Base-by-base conservation (phyloP, 495 filamentous ascomycete species). In the Talaromyces stipitatus region DNA sequence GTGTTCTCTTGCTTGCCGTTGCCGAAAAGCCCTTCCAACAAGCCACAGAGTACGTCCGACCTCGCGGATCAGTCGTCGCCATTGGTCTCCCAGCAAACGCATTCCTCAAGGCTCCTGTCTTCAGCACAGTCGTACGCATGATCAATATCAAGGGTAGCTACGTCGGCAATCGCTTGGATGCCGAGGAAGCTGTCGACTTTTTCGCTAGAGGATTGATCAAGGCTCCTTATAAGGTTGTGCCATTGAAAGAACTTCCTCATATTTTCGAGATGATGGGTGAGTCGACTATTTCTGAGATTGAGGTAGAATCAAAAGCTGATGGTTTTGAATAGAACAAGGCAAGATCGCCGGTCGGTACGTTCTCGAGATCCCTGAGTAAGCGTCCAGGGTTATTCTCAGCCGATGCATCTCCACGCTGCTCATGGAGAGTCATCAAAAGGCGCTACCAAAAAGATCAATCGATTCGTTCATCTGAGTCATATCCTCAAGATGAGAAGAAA, bases 1-100 rank as follows among this genome's bases (percentile, higher is more conserved):
- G 90, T 3, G 92, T 95, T 38, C 76, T 97, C 53, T 71, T 96
- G 36, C 80, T 96, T 8, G 92, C 92, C 41, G 90, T 88, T 22
- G 81, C 76, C 56, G 92, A 96, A 76, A 89, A 86, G 73, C 92
- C 92, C 20, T 96, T 96, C 83, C 90, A 96, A 72, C 92, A 97
- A 71, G 92, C 92, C 9, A 81, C 86, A 33, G 85, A 86, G 67
- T 95, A 95, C 69, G 84, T 94, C 29, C 85, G 91, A 43, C 83
- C 88, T 47, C 82, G 85, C 14, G 91, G 92, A 27, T 77, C 81
- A 18, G 83, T 96, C 58, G 80, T 96, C 51, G 89, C 87, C 61
- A 92, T 97, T 60, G 92, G 92, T 56, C 71, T 96, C 10, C 92
- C 92, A 0, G 86, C 88, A 1, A 73, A 80, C 45, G 92, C 92